Base-by-base conservation (phyloP, 2,329 filamentous ascomycete genomes). In the Nemania sp. region DNA sequence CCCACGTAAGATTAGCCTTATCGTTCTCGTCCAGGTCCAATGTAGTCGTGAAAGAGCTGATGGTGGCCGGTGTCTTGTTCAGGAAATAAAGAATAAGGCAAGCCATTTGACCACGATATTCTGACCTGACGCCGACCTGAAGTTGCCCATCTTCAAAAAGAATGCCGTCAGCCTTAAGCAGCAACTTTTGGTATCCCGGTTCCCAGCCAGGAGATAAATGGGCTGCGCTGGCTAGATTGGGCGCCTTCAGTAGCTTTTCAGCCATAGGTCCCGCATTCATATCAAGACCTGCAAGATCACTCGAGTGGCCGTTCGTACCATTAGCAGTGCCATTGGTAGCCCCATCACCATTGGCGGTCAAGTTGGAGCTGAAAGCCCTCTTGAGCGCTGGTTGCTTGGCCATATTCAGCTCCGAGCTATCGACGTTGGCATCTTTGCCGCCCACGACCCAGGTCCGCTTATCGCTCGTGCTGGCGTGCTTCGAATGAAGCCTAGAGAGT, bases 401-500 rank as follows among this genome's bases (percentile, higher is more conserved):
- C 73, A 97, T 82, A 59, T 83, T 84, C 55, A 96, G 83, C 70
- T 96, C 92, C 51, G 86, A 82, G 39, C 85, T 79, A 67, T 96
- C 91, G 1, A 84, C 78, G 69, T 97, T 97, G 52, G 92, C 93
- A 69, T 95, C 91, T 75, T 96, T 97, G 56, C 91, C 93, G 58
- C 93, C 93, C n/a, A 97, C 90, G 22, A 97, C 87, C 94, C 94
- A 99, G 1, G 94, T 97, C 57, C 93, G 84, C 75, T 95, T 95
- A 72, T 99, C 94, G 68, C 90, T 96, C 12, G 91, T 94, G 56
- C 89, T 90, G 42, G 89, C 89, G 66, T 95, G 91, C 75, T 96
- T 97, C 73, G 96, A 91, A 73, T 99, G 93, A 44, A 99, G 80
- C 53, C 94, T 83, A 33, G 93, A 97, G 9, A 99, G 79, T 23